Evolutionary conservation across 2,329 filamentous ascomycete genomes (phyloP).

Genomic region (Ophiocordyceps australis): DNA sequence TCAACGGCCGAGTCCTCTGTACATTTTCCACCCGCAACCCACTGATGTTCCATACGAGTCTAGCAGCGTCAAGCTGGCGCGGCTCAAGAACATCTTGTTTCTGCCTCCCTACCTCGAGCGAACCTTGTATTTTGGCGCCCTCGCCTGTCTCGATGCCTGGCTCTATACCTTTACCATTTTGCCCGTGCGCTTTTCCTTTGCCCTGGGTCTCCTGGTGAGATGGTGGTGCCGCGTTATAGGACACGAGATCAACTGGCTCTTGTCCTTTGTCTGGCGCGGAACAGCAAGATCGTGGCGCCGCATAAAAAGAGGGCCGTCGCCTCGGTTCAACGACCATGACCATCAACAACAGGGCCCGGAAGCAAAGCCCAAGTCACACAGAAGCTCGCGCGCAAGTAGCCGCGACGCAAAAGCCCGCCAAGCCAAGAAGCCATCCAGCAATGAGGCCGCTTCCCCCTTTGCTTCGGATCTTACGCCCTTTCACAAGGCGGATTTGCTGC

Average conservation of each 20-base stretch:
- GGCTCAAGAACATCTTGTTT: constrained; percentile 73
- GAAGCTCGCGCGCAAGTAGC: neutral
- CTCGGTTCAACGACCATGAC: constrained; percentile 4
- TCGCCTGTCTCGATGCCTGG: constrained; percentile 92
- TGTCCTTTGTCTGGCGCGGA: constrained; percentile 63
- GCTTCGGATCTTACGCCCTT: constrained; percentile 73
- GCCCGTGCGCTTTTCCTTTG: constrained; percentile 72
- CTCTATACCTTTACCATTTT: constrained; percentile 93
- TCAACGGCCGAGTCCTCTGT: constrained; percentile 43
- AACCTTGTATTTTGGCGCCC: constrained; percentile 68
- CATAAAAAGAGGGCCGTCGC: constrained; percentile 19
- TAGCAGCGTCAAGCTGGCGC: constrained; percentile 77
- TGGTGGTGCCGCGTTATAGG: constrained; percentile 63
- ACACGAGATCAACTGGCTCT: constrained; percentile 55
- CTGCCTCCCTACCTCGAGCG: constrained; percentile 70
- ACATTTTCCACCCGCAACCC: constrained; percentile 40
- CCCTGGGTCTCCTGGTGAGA: constrained; percentile 52
- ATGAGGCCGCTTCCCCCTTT: constrained; percentile 64
- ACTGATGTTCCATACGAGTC: constrained; percentile 69
- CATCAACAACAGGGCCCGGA: too few species aligned
- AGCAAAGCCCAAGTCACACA: too few species aligned
- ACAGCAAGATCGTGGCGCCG: constrained; percentile 60
- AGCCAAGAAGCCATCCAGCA: constrained; percentile 25
- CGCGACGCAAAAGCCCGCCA: constrained; percentile 10
- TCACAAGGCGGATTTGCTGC: constrained; percentile 89